Base-by-base conservation (phyloP, 495 filamentous ascomycete genomes). In the Xylaria telfairii region DNA sequence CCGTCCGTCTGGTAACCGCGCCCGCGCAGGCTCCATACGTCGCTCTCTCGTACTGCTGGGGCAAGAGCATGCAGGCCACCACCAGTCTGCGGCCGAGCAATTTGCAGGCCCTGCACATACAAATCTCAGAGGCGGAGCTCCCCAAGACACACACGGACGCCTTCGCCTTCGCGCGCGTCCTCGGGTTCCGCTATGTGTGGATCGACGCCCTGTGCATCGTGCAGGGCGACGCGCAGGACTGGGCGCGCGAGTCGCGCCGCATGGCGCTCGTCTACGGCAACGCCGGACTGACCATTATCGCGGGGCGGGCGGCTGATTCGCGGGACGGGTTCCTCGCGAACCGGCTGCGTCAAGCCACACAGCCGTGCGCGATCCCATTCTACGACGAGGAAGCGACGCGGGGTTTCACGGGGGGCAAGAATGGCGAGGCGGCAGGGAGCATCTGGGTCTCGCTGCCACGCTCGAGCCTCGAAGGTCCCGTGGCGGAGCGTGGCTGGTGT, bases 191-290 rank as follows among this genome's bases (percentile, higher is more conserved):
- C n/a, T 79, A 78, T 54, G 66, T 81, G 32, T 81, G 80, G 80
- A 72, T 81, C 12, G 80, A 81, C 54, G 72, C 66, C 1, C 65
- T 80, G 6, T 82, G 80, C 72, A 80, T 82, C 32, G 39, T 79
- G 15, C 78, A 82, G 60, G 75, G 79, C 60, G 62, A 73, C 15
- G 65, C 65, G 49, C 57, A 61, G 3, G 71, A 70, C 49, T 70
- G 76, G 65, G 49, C 46, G 21, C 28, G 13, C n/a, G 47, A 39
- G 34, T 67, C 65, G 6, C 2, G 4, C 1, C 37, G 21, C 2
- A 67, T 67, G 49, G 34, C 26, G 6, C 12, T 42, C 0, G 49
- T 67, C 9, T 67, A 56, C 65, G 44, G 49, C 4, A 56, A 56
- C 24, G 65, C 65, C 7, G 7, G 10, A 0, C 17, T 67, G 34